Conservation (phyloP, 2,329 filamentous ascomycete genomes). For the Cadophora gregata region DNA sequence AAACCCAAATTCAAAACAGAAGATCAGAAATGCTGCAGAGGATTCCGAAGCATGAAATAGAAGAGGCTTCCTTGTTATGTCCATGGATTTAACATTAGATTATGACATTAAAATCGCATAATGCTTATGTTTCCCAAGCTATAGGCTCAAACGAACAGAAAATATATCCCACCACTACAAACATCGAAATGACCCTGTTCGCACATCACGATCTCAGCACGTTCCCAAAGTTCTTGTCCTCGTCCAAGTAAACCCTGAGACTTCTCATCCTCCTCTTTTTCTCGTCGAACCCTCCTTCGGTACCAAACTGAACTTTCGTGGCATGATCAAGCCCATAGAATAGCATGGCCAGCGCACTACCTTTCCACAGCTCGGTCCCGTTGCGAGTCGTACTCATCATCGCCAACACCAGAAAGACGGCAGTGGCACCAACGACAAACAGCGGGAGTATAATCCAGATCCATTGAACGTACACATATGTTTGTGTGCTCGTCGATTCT, state of each 20-base stretch:
- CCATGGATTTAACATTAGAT: too few species aligned
- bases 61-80: too few species aligned
- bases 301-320: slow-evolving; percentile 15
- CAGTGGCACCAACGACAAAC: slow-evolving; percentile 42
- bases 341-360: slow-evolving; percentile 46
- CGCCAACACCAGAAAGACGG: slow-evolving; percentile 42
- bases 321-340: slow-evolving; percentile 46
- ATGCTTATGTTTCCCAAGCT: too few species aligned
- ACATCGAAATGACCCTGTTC: not conserved
- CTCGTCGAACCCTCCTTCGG: slow-evolving; percentile 6
- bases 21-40: too few species aligned
- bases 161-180: not conserved
- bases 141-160: not conserved
- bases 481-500: slow-evolving; percentile 40
- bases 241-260: slow-evolving; percentile 1
- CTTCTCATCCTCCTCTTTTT: slow-evolving; percentile 13
- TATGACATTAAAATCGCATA: too few species aligned
- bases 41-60: too few species aligned
- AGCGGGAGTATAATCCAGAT: slow-evolving; percentile 46
- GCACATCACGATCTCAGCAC: not conserved
- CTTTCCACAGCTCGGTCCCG: slow-evolving; percentile 45
- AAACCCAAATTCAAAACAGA: too few species aligned
- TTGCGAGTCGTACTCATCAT: slow-evolving; percentile 39
- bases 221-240: slow-evolving; percentile 8
- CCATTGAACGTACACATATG: slow-evolving; percentile 47